These are phyloP conservation scores for Xylariaceae sp. DNA, from an alignment of 2,329 filamentous ascomycete species.

Conservation along the genomic window DNA sequence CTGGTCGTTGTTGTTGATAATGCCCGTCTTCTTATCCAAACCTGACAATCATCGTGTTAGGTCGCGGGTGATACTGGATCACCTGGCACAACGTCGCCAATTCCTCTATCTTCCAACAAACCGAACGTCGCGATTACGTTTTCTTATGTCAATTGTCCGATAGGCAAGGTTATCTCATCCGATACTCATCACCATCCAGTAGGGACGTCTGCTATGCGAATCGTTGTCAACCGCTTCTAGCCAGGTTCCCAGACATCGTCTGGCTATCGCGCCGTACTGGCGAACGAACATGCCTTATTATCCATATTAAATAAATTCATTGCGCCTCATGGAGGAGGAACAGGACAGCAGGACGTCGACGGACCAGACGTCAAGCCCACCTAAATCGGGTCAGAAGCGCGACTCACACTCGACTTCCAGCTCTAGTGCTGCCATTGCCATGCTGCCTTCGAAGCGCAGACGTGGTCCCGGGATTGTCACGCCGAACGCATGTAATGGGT, in stretches of 20 bases:
- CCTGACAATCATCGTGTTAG: not conserved
- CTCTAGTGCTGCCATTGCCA: conserved; percentile 20
- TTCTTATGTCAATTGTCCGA: no score
- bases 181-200: not conserved
- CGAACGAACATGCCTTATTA: conserved; percentile 22
- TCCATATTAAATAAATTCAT: conserved; percentile 9
- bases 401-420: conserved; percentile 23
- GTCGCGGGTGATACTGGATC: not conserved
- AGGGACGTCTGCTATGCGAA: not conserved
- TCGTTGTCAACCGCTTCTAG: not conserved
- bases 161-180: no score
- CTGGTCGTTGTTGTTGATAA: no score
- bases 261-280: conserved; percentile 12
- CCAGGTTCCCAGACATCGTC: conserved; percentile 1
- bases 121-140: not conserved
- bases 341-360: conserved; percentile 24
- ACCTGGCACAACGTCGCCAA: not conserved
- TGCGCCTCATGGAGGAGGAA: conserved; percentile 30
- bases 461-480: conserved; percentile 53
- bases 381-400: conserved; percentile 25
- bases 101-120: not conserved
- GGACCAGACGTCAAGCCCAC: conserved; percentile 24
- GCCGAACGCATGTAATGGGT: conserved; percentile 57
- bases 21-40: no score
- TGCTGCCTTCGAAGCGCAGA: conserved; percentile 44